A percentile compares a stretch with the other conserved stretches of the same genome.
Evolutionary conservation across 306 rosid species (phyloP).

Genomic region (Benincasa hispida): DNA sequence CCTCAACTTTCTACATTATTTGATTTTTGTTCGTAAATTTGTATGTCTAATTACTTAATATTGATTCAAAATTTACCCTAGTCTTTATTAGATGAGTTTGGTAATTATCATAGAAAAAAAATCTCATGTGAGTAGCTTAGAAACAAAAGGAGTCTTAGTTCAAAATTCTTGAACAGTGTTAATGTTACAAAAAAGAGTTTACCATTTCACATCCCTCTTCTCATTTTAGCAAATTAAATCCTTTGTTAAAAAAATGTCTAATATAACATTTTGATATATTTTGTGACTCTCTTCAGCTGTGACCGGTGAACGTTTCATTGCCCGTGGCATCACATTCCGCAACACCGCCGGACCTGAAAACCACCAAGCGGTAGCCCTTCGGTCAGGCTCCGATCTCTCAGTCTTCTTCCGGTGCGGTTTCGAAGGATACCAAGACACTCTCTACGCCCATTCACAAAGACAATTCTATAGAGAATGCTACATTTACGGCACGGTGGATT

Average conservation of each 20-base stretch:
- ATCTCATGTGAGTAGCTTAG: too few species aligned
- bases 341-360: slow-evolving; percentile 9
- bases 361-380: slow-evolving; percentile 14
- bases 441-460: slow-evolving; percentile 4
- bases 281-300: not conserved
- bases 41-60: too few species aligned
- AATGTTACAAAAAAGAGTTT: too few species aligned
- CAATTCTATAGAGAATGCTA: slow-evolving; percentile 16
- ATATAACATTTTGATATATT: not conserved
- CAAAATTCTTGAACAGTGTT: too few species aligned
- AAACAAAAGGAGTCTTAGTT: not conserved
- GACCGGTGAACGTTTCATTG: slow-evolving; percentile 5
- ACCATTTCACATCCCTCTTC: not conserved
- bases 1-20: too few species aligned
- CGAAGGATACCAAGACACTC: slow-evolving; percentile 23
- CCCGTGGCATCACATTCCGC: slow-evolving; percentile 8
- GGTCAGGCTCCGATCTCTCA: slow-evolving; percentile 1
- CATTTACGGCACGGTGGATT: slow-evolving; percentile 12
- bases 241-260: not conserved
- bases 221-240: not conserved
- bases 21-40: too few species aligned
- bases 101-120: too few species aligned
- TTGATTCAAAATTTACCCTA: not conserved
- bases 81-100: not conserved
- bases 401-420: slow-evolving; percentile 10